Conservation (phyloP, 2,329 filamentous ascomycete genomes). For the Neonectria coccinea region DNA sequence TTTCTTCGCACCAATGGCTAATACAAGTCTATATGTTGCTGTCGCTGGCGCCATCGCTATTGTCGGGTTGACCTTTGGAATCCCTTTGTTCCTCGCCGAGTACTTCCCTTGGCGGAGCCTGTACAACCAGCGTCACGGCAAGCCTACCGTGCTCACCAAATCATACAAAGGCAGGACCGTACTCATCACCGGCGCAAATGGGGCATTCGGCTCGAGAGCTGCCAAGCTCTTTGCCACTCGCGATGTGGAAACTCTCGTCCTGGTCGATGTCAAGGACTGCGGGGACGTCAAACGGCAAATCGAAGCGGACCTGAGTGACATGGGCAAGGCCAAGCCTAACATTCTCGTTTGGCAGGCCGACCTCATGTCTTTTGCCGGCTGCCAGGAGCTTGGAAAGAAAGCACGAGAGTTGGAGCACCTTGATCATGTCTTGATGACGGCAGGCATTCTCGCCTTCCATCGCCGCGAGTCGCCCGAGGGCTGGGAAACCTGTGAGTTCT, state of each 20-base stretch:
- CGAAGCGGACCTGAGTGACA: constrained; percentile 45
- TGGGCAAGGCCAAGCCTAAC: constrained; percentile 43
- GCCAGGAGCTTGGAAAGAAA: constrained; percentile 47
- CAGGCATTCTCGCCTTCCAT: constrained; percentile 52
- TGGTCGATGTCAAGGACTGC: constrained; percentile 52
- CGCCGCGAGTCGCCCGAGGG: constrained; percentile 53
- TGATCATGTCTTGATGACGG: constrained; percentile 53
- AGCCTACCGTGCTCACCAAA: constrained; percentile 49
- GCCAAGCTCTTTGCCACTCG: constrained; percentile 52
- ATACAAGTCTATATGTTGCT: constrained; percentile 24
- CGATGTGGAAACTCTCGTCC: constrained; percentile 50
- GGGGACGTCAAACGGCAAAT: constrained; percentile 49
- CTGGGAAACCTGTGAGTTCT: constrained; percentile 52
- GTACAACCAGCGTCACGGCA: constrained; percentile 48
- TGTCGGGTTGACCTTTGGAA: constrained; percentile 41
- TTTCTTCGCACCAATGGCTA: constrained; percentile 31
- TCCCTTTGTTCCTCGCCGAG: constrained; percentile 49
- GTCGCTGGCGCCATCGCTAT: constrained; percentile 33
- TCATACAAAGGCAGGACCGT: constrained; percentile 53
- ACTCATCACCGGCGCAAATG: constrained; percentile 52
- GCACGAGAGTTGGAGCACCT: constrained; percentile 45
- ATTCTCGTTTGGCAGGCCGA: constrained; percentile 54
- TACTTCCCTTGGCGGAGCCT: constrained; percentile 52
- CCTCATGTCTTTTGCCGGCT: constrained; percentile 52
- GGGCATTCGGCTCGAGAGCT: constrained; percentile 52